Percentiles rank a stretch among this genome's conserved stretches.
These are phyloP conservation scores for Zygoascus sp. DNA, from an alignment of 1,139 yeast genomes.

Conservation along the genomic window DNA sequence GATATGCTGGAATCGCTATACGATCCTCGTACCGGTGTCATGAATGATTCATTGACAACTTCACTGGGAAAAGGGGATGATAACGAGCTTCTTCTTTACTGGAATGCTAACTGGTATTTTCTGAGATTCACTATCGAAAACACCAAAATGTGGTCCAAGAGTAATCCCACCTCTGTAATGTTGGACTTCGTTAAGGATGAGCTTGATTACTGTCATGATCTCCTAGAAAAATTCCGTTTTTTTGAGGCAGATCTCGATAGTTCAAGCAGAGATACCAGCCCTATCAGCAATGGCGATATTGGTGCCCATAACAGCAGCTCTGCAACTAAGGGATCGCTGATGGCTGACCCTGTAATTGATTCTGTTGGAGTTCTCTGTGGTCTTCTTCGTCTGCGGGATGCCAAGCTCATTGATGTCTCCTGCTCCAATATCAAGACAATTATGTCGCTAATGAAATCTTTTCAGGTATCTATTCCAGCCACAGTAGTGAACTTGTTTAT, in stretches of 20 bases:
- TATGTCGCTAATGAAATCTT: conserved; percentile 29
- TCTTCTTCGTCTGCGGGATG: conserved; percentile 80
- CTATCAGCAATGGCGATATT: conserved; percentile 6
- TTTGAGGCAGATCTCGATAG: conserved; percentile 42
- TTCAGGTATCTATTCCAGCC: conserved; percentile 28
- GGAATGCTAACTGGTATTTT: conserved; percentile 71
- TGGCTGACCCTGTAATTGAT: conserved; percentile 28
- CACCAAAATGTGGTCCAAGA: conserved; percentile 68
- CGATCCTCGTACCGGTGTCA: conserved; percentile 61
- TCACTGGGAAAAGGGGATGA: conserved; percentile 25
- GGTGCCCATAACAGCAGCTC: conserved; percentile 17
- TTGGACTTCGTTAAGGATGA: conserved; percentile 84
- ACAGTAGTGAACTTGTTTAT: conserved; percentile 23
- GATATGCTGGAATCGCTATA: conserved; percentile 63
- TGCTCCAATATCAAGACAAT: conserved; percentile 57
- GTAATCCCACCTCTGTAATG: conserved; percentile 53
- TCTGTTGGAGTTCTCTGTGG: conserved; percentile 49
- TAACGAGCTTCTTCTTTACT: conserved; percentile 41
- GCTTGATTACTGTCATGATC: conserved; percentile 65
- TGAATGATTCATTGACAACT: conserved; percentile 30
- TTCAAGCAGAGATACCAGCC: conserved; percentile 11
- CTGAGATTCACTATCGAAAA: conserved; percentile 62
- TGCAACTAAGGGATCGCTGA: conserved; percentile 25
- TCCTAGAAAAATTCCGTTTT: conserved; percentile 61
- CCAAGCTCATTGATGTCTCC: conserved; percentile 67